A percentile compares a stretch with the other conserved stretches of the same genome.
These are phyloP conservation scores for Bruguiera parviflora DNA, from an alignment of 345 rosid genomes.

Conservation along the genomic window DNA sequence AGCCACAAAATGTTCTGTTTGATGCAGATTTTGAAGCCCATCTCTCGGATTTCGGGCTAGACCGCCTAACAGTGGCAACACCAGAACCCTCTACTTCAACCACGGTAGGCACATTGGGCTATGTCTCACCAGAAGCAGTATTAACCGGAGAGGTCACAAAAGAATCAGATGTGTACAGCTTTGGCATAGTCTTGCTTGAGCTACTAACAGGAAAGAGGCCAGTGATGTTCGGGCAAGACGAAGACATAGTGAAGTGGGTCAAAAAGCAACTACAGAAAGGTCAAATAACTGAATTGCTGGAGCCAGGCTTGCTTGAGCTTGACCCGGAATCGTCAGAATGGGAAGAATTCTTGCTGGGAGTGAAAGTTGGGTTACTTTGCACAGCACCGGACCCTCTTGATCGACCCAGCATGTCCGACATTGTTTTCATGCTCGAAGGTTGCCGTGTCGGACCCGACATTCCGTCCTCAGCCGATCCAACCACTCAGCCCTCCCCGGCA, in stretches of 20 bases:
- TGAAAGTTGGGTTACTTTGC: slow-evolving; percentile 91
- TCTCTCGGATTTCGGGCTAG: slow-evolving; percentile 80
- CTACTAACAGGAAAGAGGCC: slow-evolving; percentile 85
- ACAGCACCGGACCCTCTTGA: slow-evolving; percentile 83
- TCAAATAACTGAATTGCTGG: slow-evolving; percentile 73
- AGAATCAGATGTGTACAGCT: slow-evolving; percentile 89
- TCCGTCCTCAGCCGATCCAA: slow-evolving; percentile 81
- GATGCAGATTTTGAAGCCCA: slow-evolving; percentile 98
- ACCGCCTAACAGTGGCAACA: slow-evolving; percentile 44
- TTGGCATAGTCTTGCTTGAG: slow-evolving; percentile 87
- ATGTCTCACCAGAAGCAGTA: slow-evolving; percentile 72
- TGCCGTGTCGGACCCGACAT: slow-evolving; percentile 87
- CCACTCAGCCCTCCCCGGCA: slow-evolving; percentile 80
- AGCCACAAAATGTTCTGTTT: slow-evolving; percentile 86
- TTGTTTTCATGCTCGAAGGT: slow-evolving; percentile 98
- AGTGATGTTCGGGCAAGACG: slow-evolving; percentile 89
- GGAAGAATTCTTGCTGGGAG: slow-evolving; percentile 93
- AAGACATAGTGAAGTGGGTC: slow-evolving; percentile 97
- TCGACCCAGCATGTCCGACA: slow-evolving; percentile 79
- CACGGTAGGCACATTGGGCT: slow-evolving; percentile 67
- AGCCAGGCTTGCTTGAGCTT: slow-evolving; percentile 85
- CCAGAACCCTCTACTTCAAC: slow-evolving; percentile 63
- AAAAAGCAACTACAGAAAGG: slow-evolving; percentile 90
- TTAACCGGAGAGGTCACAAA: slow-evolving; percentile 55
- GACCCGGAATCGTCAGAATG: slow-evolving; percentile 98